Evolutionary conservation across 148 eudicot genomes (phyloP), one percentile per base, ranked within the genome.

Genomic region (Rhododendron williamsianum): DNA sequence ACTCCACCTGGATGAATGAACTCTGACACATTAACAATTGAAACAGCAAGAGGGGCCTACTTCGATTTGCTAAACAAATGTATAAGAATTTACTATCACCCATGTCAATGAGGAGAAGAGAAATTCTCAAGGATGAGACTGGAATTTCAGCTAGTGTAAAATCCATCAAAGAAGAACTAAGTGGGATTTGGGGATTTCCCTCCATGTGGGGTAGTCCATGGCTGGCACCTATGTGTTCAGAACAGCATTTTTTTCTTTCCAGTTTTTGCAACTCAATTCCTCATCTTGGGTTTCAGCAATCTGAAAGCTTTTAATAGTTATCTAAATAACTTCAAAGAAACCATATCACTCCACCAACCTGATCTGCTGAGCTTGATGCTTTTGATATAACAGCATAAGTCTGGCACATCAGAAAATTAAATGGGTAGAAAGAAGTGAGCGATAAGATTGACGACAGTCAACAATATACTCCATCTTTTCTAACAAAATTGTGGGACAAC

Each of bases 321-420:
- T 43, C 11, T 6, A 41, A 45, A 21, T 23, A 38, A 60, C 1
- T 13, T 56, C 58, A 38, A 84, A 27, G 56, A 77, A 46, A 43
- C 48, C 35, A 18, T 41, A 6, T 41, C 45, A 41, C 54, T 86
- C 33, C 83, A 87, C 93, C 4, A 58, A 96, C 99, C 97, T 96
- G 99, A 92, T 94, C 92, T 69, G 86, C 87, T 54, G 94, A 90
- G 83, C 90, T 89, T 91, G 98, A 89, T 86, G 91, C 98, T 91
- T 87, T 93, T 60, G 99, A 94, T 89, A 94, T 93, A 54, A 96
- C 90, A 81, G 98, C 97, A 82, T 93, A 94, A 25, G 98, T 94
- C 99, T 96, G 93, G 86, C 77, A 87, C 78, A 83, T 43, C 25
- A 83, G 80, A 15, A 36, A 8, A 85, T 52, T 49, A 79, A 38